A percentile compares a stretch with the other conserved stretches of the same genome.
Evolutionary conservation across 768 basidiomycete genomes (phyloP).

Genomic region (Amanita pseudoporphyria): DNA sequence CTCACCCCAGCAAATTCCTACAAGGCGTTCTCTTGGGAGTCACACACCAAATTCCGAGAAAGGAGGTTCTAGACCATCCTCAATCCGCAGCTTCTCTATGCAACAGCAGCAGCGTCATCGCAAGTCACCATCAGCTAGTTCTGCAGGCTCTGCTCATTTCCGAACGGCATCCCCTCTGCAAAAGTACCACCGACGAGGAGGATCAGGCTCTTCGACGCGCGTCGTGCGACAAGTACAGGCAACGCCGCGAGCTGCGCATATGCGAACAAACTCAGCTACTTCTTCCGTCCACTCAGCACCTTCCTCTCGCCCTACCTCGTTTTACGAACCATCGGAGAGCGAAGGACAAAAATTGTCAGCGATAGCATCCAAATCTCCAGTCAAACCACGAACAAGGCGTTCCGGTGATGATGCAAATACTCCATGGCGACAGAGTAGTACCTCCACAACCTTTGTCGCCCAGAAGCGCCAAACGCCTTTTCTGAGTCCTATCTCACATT

Average conservation of each 20-base stretch:
- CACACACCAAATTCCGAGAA: slow-evolving; percentile 86
- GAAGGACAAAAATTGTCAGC: slow-evolving; percentile 27
- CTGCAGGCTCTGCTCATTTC: slow-evolving; percentile 54
- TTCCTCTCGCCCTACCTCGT: slow-evolving; percentile 72
- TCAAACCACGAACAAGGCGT: slow-evolving; percentile 38
- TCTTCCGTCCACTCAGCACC: slow-evolving; percentile 70
- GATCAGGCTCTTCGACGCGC: slow-evolving; percentile 76
- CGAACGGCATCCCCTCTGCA: slow-evolving; percentile 75
- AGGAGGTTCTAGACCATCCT: slow-evolving; percentile 70
- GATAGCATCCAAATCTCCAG: slow-evolving; percentile 52
- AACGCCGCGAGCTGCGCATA: slow-evolving; percentile 41
- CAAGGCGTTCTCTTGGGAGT: slow-evolving; percentile 64
- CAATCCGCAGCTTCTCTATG: slow-evolving; percentile 69
- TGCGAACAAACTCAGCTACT: slow-evolving; percentile 64
- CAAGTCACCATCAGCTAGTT: slow-evolving; percentile 72
- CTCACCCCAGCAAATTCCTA: slow-evolving; percentile 45
- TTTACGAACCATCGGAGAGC: slow-evolving; percentile 64
- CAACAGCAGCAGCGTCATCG: slow-evolving; percentile 44
- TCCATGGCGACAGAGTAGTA: slow-evolving; percentile 25
- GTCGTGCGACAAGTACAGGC: slow-evolving; percentile 60
- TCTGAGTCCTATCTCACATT: slow-evolving; percentile 38
- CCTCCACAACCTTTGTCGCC: slow-evolving; percentile 59
- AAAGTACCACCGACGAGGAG: slow-evolving; percentile 67
- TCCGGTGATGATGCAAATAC: slow-evolving; percentile 32
- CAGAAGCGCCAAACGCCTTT: slow-evolving; percentile 77